Evolutionary conservation across 1,139 yeast species (phyloP), one percentile per base, ranked within the genome.

Genomic region (Protomyces arabidopsidicola): DNA sequence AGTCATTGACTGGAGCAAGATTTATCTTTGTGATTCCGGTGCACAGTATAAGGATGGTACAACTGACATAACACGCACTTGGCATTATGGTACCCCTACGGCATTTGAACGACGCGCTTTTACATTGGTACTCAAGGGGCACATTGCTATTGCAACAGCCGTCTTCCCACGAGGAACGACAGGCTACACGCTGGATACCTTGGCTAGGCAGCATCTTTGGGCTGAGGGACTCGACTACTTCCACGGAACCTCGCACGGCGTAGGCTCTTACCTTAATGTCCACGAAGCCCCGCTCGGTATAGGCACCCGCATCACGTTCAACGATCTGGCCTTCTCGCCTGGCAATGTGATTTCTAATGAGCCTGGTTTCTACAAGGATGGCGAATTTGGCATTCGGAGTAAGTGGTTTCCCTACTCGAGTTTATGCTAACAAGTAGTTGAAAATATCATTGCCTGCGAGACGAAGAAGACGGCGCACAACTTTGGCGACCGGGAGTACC

Each of bases 161-260:
- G 84, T 83, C 54, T 90, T 95, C 78, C 98, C 98, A 1, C 89
- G 86, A 71, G 88, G 90, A 42, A 86, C 95, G 3, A 84, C 89
- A 24, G 98, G 98, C 1, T 83, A 82, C 71, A 83, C 83, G 75
- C 82, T 95, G 65, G 99, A 95, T 73, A 81, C 86, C 1, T 79
- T 91, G 65, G 98, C 98, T 0, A 85, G 99, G 73, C 98, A 91
- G 76, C 83, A 75, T 73, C 79, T 95, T 70, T 93, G 98, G 98
- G 76, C 81, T 48, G 75, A 84, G 61, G 97, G 97, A 1, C 79
- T 93, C 64, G 97, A 95, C 75, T 95, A 93, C 75, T 84, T 87
- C 63, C 99, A 95, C 74, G 98, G 98, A 35, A 95, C 98, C 0
- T 95, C 97, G 1, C 99, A 95, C 75, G 98, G 98, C n/a, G 85